A percentile compares a stretch with the other conserved stretches of the same genome.
Evolutionary conservation across 208 protist genomes (phyloP).

Genomic region (Trichomonas gallinae): DNA sequence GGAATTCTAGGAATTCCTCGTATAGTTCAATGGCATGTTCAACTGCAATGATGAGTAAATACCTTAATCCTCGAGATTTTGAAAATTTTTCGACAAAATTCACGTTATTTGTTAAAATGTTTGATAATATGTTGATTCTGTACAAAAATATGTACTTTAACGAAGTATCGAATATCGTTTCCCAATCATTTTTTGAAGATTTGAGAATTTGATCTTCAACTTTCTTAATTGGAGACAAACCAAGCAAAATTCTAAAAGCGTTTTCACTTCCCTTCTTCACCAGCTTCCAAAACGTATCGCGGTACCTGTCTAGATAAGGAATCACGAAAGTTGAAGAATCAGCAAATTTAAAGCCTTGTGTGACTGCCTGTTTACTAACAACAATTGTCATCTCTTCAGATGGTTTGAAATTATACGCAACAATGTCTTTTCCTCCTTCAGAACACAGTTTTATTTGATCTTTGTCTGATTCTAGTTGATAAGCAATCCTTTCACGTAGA

Average conservation of each 20-base stretch:
- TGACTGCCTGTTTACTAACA: not conserved
- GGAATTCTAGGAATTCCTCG: not conserved
- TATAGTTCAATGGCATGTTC: not conserved
- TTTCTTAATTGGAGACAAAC: not conserved
- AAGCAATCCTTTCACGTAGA: not conserved
- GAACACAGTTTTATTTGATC: not conserved
- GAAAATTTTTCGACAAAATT: not conserved
- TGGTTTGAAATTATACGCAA: not conserved
- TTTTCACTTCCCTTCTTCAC: not conserved
- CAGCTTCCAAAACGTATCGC: not conserved
- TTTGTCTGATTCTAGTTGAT: not conserved
- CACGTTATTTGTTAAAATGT: not conserved
- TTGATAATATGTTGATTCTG: not conserved
- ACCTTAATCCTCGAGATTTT: not conserved
- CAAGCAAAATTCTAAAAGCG: not conserved
- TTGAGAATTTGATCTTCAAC: not conserved
- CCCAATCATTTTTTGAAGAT: not conserved
- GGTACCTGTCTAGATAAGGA: not conserved
- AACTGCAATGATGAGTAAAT: not conserved
- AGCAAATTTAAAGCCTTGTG: not conserved
- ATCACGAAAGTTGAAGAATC: not conserved
- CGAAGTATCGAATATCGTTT: not conserved
- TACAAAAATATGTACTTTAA: not conserved
- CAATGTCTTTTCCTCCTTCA: not conserved
- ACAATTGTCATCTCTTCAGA: not conserved